A percentile compares a stretch with the other conserved stretches of the same genome.
Conservation (phyloP, 2,329 filamentous ascomycete genomes). For the Lachnellula willkommii region DNA sequence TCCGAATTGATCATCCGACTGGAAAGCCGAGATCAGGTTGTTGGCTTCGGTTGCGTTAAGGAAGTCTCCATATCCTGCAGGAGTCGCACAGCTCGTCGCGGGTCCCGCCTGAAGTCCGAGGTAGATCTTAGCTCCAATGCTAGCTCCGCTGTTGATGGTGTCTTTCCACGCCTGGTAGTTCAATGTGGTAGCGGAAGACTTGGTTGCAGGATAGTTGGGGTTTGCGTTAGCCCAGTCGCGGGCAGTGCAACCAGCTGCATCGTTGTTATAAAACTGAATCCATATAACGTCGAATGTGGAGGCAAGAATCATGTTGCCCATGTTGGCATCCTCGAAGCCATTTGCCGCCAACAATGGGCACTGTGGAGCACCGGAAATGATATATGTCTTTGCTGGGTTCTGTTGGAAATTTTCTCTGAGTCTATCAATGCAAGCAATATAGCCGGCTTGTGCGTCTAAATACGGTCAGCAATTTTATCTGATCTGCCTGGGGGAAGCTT, state of each 20-base stretch:
- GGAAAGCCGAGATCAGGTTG: slow-evolving; percentile 21
- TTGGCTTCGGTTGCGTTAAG: slow-evolving; percentile 21
- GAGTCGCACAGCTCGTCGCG: not conserved
- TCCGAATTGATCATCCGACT: slow-evolving; percentile 23
- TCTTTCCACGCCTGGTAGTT: slow-evolving; percentile 26
- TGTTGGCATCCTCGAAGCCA: slow-evolving; percentile 21
- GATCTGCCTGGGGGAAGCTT: not conserved
- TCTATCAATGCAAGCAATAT: slow-evolving; percentile 26
- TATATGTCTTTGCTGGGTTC: slow-evolving; percentile 25
- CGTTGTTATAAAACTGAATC: slow-evolving; percentile 33
- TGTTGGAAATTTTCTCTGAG: slow-evolving; percentile 24
- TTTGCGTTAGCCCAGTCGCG: slow-evolving; percentile 21
- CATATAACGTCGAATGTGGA: slow-evolving; percentile 30
- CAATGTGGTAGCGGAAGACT: slow-evolving; percentile 11
- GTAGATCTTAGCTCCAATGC: slow-evolving; percentile 26
- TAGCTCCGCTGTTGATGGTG: slow-evolving; percentile 15
- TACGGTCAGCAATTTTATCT: slow-evolving; percentile 6
- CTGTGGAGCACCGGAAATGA: slow-evolving; percentile 31
- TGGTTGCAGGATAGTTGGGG: slow-evolving; percentile 3
- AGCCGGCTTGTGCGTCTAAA: slow-evolving; percentile 24
- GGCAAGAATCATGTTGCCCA: slow-evolving; percentile 25
- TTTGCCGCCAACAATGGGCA: slow-evolving; percentile 20
- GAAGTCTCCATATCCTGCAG: slow-evolving; percentile 16
- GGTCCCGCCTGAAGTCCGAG: slow-evolving; percentile 27
- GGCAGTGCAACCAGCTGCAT: slow-evolving; percentile 21